Evolutionary conservation across 2,329 filamentous ascomycete genomes (phyloP).

Genomic region (Ustulina deusta): DNA sequence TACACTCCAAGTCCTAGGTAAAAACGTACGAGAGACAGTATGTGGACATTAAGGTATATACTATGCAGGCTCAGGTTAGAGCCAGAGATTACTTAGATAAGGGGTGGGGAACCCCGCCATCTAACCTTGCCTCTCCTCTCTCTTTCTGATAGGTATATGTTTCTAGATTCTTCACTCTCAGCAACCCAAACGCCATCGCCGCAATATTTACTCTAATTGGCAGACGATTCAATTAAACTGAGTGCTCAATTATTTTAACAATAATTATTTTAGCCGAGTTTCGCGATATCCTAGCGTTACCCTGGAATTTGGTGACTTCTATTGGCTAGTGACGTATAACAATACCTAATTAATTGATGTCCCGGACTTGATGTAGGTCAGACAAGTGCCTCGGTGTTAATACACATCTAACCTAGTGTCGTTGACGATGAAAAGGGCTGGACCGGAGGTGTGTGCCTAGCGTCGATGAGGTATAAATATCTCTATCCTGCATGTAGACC

Average conservation of each 20-base stretch:
- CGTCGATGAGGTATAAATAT: constrained; percentile 4
- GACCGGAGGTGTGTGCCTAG: constrained; percentile 5
- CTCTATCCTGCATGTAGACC: constrained; percentile 24
- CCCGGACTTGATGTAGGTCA: not conserved
- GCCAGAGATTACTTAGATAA: too few relatives aligned
- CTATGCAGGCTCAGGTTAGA: too few relatives aligned
- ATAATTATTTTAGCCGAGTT: constrained; percentile 2
- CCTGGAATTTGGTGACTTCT: not conserved
- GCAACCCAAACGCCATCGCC: not conserved
- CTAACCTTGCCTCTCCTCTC: not conserved
- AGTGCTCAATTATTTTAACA: not conserved
- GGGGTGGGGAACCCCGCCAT: constrained; percentile 9
- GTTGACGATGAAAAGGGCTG: not conserved
- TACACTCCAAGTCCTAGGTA: too few relatives aligned
- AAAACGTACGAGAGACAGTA: too few relatives aligned
- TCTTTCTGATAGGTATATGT: not conserved
- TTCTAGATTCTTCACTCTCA: not conserved
- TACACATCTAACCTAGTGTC: not conserved
- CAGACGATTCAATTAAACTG: not conserved
- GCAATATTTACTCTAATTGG: not conserved
- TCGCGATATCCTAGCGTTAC: not conserved
- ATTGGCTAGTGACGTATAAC: not conserved
- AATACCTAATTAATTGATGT: constrained; percentile 2
- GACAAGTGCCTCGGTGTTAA: not conserved
- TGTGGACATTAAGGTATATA: too few relatives aligned